Evolutionary conservation across 2,329 filamentous ascomycete species (phyloP).

Genomic region (Phyllosticta ampelicida): DNA sequence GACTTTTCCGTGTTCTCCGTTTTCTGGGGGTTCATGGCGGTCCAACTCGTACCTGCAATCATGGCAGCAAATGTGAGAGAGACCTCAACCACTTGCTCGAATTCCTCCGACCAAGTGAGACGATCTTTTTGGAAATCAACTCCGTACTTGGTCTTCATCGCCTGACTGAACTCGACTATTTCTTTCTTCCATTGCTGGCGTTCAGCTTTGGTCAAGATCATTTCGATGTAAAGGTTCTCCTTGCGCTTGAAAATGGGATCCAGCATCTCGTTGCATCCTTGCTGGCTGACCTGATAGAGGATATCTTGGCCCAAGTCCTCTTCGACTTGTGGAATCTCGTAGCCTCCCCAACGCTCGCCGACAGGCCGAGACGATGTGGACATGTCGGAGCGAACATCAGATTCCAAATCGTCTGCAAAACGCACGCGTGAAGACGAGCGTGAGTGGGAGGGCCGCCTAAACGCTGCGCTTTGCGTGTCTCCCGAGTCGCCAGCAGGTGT

Average conservation of each 20-base stretch:
- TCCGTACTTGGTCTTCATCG: slow-evolving; percentile 16
- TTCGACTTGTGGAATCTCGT: slow-evolving; percentile 70
- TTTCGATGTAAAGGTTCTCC: slow-evolving; percentile 64
- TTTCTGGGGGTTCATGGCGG: neutral
- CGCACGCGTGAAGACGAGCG: slow-evolving; percentile 70
- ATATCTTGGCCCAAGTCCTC: slow-evolving; percentile 78
- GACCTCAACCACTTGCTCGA: slow-evolving; percentile 6
- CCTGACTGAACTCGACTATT: slow-evolving; percentile 3
- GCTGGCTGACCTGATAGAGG: slow-evolving; percentile 81
- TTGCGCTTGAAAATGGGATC: slow-evolving; percentile 74
- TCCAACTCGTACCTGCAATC: slow-evolving; percentile 8
- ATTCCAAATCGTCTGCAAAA: slow-evolving; percentile 62
- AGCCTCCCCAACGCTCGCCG: slow-evolving; percentile 62
- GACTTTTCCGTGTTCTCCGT: neutral
- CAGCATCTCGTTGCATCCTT: slow-evolving; percentile 86
- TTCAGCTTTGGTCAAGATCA: slow-evolving; percentile 32
- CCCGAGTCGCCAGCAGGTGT: neutral
- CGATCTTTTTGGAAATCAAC: slow-evolving; percentile 11
- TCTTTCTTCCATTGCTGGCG: slow-evolving; percentile 15
- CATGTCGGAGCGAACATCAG: slow-evolving; percentile 59
- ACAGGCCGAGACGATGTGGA: slow-evolving; percentile 60
- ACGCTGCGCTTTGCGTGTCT: neutral
- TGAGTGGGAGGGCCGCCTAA: slow-evolving; percentile 29
- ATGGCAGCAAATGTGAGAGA: slow-evolving; percentile 5
- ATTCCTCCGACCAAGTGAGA: slow-evolving; percentile 1